Conservation (phyloP, 169 alveolate species). For the Cystoisospora suis region DNA sequence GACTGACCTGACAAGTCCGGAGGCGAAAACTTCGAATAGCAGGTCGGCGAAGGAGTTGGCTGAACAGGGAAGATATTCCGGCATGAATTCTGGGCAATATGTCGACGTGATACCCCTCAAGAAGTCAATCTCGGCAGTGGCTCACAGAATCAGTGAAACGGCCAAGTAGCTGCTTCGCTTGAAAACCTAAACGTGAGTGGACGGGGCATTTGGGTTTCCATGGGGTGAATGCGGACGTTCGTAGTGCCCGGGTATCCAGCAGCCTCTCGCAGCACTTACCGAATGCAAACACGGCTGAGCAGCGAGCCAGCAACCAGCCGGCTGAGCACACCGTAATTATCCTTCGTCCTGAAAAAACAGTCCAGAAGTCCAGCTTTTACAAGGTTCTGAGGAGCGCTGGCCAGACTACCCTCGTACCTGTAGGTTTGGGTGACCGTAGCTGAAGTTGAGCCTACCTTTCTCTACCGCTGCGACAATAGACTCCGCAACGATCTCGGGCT, state of each 20-base stretch:
- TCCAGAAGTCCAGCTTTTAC: not conserved
- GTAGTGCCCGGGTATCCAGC: not conserved
- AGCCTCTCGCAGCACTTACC: not conserved
- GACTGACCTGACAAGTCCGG: not conserved
- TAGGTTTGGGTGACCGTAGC: not conserved
- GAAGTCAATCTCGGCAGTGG: not conserved
- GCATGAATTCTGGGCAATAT: too few relatives aligned
- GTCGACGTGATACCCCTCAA: not conserved
- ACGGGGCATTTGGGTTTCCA: not conserved
- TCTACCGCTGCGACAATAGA: conserved; percentile 28
- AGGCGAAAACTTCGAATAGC: not conserved
- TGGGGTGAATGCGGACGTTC: too few relatives aligned
- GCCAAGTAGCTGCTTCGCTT: not conserved
- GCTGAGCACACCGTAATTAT: conserved; percentile 1
- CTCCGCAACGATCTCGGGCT: conserved; percentile 49
- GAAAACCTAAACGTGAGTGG: not conserved
- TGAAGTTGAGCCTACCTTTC: conserved; percentile 29
- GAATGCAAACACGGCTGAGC: not conserved
- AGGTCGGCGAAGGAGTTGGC: not conserved
- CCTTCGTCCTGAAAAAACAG: not conserved
- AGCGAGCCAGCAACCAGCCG: conserved; percentile 1
- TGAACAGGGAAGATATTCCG: not conserved
- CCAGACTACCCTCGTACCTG: not conserved
- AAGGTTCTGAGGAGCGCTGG: not conserved
- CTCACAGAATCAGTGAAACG: not conserved